Base-by-base conservation (phyloP, 1,284 basidiomycete species). In the Vanrija pseudolonga region DNA sequence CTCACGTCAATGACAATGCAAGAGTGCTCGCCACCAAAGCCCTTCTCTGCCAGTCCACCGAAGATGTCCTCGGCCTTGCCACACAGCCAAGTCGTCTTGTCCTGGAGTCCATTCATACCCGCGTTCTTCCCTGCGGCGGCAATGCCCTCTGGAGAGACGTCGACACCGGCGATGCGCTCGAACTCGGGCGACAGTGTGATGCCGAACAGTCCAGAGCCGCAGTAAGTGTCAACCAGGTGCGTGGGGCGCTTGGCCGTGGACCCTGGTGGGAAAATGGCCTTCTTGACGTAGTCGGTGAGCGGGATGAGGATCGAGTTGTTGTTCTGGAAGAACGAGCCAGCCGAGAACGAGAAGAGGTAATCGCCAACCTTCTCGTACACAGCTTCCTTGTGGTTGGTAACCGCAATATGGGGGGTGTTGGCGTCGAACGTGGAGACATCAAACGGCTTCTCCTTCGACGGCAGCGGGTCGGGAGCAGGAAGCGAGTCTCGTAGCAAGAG, bases 281-380 rank as follows among this genome's bases (percentile, higher is more conserved):
- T 81, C 51, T 83, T 82, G 53, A 96, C 89, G 76, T 94, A 92
- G 56, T 83, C 75, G 8, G 90, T 88, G 47, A 98, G 82, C 0
- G 89, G 85, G 8, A 86, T 80, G 17, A 98, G 84, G 50, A 97
- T 90, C 18, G 88, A 86, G 71, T 95, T 95, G 80, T 98, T 98
- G 81, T 98, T 98, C 73, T 98, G 95, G 82, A 98, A 98, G 80
- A 98, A 98, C 5, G 87, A 86, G 41, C 87, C 86, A 1, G 89
- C 92, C 12, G 84, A 84, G 73, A 94, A 97, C 66, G 94, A 86
- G 74, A 98, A 97, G 46, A 87, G 77, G 73, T 81, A 86, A 52
- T 82, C 77, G 4, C 89, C 90, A 15, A 98, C 90, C 43, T 84
- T 83, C 74, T 97, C 94, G 54, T 90, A 87, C 4, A 96, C 86